Conservation (phyloP, 345 rosid species). For the Salix suchowensis region DNA sequence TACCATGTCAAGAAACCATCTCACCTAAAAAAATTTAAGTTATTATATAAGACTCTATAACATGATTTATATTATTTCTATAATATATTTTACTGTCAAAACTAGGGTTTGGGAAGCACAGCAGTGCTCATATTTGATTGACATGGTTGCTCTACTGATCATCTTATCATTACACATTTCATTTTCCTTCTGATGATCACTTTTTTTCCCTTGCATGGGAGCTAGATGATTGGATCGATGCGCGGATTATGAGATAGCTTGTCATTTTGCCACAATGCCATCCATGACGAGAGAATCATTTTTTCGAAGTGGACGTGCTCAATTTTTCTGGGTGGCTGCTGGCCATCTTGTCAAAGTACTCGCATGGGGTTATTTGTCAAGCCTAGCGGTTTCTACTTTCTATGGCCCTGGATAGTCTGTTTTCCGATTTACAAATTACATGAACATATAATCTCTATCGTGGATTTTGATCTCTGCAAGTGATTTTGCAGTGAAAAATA, state of each 20-base stretch:
- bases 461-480: no score
- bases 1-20: no score
- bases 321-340: neutral
- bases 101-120: no score
- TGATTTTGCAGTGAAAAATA: no score
- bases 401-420: neutral
- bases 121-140: neutral
- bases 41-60: no score
- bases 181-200: neutral
- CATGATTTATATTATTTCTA: no score
- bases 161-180: neutral
- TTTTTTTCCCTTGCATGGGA: neutral
- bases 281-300: neutral
- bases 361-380: neutral
- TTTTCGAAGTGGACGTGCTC: neutral
- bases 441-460: no score
- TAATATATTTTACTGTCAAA: no score
- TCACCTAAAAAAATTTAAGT: no score
- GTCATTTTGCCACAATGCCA: neutral
- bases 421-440: neutral
- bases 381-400: neutral
- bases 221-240: neutral
- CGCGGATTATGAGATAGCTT: neutral
- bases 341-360: neutral
- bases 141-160: neutral